These are phyloP conservation scores for Daldinia bambusicola DNA, from an alignment of 495 filamentous ascomycete species.

Conservation along the genomic window DNA sequence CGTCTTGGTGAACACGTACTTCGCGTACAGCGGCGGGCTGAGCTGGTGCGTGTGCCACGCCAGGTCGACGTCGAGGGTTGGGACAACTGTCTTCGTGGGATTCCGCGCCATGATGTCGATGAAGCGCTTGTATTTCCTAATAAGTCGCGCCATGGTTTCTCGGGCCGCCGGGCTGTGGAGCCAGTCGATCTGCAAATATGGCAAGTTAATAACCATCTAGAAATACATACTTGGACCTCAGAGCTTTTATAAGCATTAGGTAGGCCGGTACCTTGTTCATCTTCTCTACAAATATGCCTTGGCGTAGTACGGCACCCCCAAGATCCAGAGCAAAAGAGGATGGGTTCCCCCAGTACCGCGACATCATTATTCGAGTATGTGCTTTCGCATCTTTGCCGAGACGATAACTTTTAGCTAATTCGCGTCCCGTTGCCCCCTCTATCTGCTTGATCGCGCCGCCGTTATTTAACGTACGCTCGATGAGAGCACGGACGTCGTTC, in stretches of 20 bases:
- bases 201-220: slow-evolving; percentile 2
- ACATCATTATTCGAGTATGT: slow-evolving; percentile 77
- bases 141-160: slow-evolving; percentile 72
- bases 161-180: slow-evolving; percentile 71
- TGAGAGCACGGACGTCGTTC: slow-evolving; percentile 53
- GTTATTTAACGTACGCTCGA: slow-evolving; percentile 56
- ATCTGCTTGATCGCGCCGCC: slow-evolving; percentile 42
- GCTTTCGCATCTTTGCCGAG: slow-evolving; percentile 53
- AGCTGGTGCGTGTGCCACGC: slow-evolving; percentile 83
- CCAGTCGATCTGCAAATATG: slow-evolving; percentile 67
- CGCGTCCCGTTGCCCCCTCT: slow-evolving; percentile 31
- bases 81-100: slow-evolving; percentile 69
- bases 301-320: slow-evolving; percentile 80
- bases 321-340: slow-evolving; percentile 79
- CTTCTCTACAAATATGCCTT: slow-evolving; percentile 82
- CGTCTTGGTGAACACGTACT: slow-evolving; percentile 56
- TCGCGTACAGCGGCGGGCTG: slow-evolving; percentile 69
- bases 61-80: slow-evolving; percentile 88
- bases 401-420: slow-evolving; percentile 21
- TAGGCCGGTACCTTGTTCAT: slow-evolving; percentile 65
- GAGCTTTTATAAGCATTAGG: no score
- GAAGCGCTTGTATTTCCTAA: slow-evolving; percentile 77
- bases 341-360: slow-evolving; percentile 80
- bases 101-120: slow-evolving; percentile 70
- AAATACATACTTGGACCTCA: background rate